Evolutionary conservation across 1,139 yeast species (phyloP).

Genomic region (Geotrichum reessii): DNA sequence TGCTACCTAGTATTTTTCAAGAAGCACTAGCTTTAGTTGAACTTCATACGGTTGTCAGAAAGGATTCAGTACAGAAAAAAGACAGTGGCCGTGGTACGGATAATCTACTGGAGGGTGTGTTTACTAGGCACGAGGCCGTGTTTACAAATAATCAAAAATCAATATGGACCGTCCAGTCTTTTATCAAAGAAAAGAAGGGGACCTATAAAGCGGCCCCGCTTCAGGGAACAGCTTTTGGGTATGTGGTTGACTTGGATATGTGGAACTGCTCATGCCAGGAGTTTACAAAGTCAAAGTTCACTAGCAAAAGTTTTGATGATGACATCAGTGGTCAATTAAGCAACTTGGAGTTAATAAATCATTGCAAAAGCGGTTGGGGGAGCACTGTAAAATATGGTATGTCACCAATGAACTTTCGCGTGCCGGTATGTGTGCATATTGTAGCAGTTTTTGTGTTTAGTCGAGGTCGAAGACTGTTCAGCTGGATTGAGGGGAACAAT

Average conservation of each 20-base stretch:
- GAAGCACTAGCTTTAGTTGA: slow-evolving; percentile 26
- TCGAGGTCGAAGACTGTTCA: slow-evolving; percentile 4
- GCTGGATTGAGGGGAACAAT: slow-evolving; percentile 2
- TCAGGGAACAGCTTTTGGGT: slow-evolving; percentile 10
- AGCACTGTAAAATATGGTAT: background rate
- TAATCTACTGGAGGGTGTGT: slow-evolving; percentile 6
- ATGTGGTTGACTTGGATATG: slow-evolving; percentile 13
- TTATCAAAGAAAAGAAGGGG: slow-evolving; percentile 8
- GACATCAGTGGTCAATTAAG: background rate
- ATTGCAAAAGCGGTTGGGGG: slow-evolving; percentile 4
- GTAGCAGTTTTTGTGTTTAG: slow-evolving; percentile 13
- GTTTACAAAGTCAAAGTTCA: slow-evolving; percentile 14
- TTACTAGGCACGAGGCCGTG: slow-evolving; percentile 3
- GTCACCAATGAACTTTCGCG: background rate
- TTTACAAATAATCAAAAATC: background rate
- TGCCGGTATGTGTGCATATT: slow-evolving; percentile 13
- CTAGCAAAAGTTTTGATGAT: slow-evolving; percentile 4
- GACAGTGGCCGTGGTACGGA: background rate
- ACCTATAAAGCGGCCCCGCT: slow-evolving; percentile 6
- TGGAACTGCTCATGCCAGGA: slow-evolving; percentile 17
- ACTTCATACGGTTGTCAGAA: slow-evolving; percentile 14
- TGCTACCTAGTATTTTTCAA: slow-evolving; percentile 26
- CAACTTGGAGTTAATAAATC: background rate
- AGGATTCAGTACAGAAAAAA: background rate
- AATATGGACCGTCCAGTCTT: slow-evolving; percentile 14